Base-by-base conservation (phyloP, 495 filamentous ascomycete genomes). In the Tuber indicum region DNA sequence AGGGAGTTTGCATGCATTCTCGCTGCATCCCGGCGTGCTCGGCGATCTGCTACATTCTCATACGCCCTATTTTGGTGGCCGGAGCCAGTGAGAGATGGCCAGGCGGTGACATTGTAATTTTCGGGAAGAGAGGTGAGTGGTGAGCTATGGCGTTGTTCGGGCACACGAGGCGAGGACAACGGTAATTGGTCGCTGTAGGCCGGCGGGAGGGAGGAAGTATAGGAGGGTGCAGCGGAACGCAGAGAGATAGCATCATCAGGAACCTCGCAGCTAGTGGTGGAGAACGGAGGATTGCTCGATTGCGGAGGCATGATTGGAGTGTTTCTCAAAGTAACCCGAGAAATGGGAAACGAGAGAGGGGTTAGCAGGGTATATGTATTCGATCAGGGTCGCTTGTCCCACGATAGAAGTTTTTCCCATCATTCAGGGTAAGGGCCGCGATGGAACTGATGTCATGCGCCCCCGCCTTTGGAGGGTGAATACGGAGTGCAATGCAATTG, bases 1-100 rank as follows among this genome's bases (percentile, higher is more conserved):
- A 70, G 79, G 1, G 58, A 44, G 82, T 77, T 79, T 80, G 81
- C 82, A 83, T 86, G 84, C 84, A 82, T 85, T 84, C 81, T 83
- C 81, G 81, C 83, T n/a, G 71, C 72, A 12, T 78, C 74, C 1
- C 81, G 70, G 14, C 71, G 58, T 43, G 74, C 79, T 52, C 81
- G 74, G 26, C 81, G 77, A 16, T 75, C 81, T 1, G 81, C 81
- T 16, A 82, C 81, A 41, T 80, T 82, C 26, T 78, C 77, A 72
- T 82, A 82, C 19, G 81, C 80, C 5, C 80, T 70, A 23, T 73
- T 82, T 47, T 83, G 77, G 42, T 76, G 72, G 14, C 66, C 73
- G 3, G 76, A 80, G 2, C 78, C 78, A 3, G 81, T 75, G 5
- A 83, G 62, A n/a, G 77, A 82, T 14, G 75, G 39, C 79, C 79